Evolutionary conservation across 2,329 filamentous ascomycete genomes (phyloP), one percentile per base, ranked within the genome.

Genomic region (Apiospora sp.): DNA sequence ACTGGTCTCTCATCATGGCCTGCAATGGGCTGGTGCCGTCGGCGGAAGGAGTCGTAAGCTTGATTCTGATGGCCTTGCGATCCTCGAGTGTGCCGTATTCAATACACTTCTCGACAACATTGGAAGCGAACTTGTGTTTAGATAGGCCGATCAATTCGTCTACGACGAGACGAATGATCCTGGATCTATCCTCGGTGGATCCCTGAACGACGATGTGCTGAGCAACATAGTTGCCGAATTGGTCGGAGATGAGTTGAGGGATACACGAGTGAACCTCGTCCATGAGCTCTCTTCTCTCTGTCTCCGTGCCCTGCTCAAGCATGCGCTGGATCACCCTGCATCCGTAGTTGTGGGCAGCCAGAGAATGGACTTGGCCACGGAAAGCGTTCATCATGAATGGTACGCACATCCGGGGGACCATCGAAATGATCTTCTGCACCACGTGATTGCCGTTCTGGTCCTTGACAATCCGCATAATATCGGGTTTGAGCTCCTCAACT

Each of bases 401-500:
- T 67, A 98, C 93, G 78, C 96, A 91, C 75, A 94, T 87, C 1
- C 91, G 89, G 0, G 94, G 93, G 72, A 96, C 90, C 77, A 92
- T 87, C 78, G 96, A 92, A 73, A 99, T 95, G 13, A 96, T 92
- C 82, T 97, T 98, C 79, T 98, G 96, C 24, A 99, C 92, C 41
- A 99, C 96, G 76, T 99, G 96, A 82, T 99, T 99, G 71, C 96
- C 96, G 77, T 98, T 96, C 80, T 94, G 91, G 77, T 98, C 93
- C 77, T 92, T 93, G 75, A 97, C 92, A 72, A 96, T 93, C 73
- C 89, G 90, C 71, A 96, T 81, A 6, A 98, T 90, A 71, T 95
- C 88, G 37, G 89, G 86, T 80, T 95, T 91, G 0, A 98, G 89
- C 82, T 98, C 96, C 78, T 92, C 91, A 43, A 97, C 92, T 77